Evolutionary conservation across 495 filamentous ascomycete genomes (phyloP).

Genomic region (Niebla homalea): DNA sequence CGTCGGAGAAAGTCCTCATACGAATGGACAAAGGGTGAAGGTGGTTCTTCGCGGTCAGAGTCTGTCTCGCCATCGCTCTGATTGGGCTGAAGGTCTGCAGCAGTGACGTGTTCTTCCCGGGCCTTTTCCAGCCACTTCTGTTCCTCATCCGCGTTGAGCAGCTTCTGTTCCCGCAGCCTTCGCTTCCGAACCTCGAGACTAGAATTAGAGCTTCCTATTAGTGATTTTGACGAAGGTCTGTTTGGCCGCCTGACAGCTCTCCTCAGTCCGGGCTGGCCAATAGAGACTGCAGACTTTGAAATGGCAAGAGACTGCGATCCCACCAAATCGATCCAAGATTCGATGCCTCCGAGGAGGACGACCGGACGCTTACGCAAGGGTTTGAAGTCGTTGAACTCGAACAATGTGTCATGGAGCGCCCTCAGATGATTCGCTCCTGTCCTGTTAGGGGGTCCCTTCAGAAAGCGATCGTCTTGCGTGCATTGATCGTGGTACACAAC

Average conservation of each 20-base stretch:
- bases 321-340: constrained; percentile 70
- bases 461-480: constrained; percentile 40
- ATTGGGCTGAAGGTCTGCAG: constrained; percentile 29
- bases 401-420: constrained; percentile 64
- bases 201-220: constrained; percentile 38
- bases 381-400: constrained; percentile 70
- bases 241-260: constrained; percentile 26
- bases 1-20: constrained; percentile 73
- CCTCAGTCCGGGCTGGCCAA: constrained; percentile 31
- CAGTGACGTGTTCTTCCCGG: constrained; percentile 39
- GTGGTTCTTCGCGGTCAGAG: constrained; percentile 18
- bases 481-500: constrained; percentile 82
- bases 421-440: constrained; percentile 46
- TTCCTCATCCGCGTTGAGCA: constrained; percentile 48
- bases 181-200: constrained; percentile 42
- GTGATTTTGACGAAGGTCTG: constrained; percentile 37
- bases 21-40: constrained; percentile 37
- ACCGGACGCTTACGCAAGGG: constrained; percentile 55
- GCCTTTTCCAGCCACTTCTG: constrained; percentile 47
- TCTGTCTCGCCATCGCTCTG: constrained; percentile 19
- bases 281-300: constrained; percentile 40
- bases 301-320: constrained; percentile 53
- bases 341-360: constrained; percentile 67
- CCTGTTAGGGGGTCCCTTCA: constrained; percentile 32
- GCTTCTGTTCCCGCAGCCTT: constrained; percentile 42